Percentiles rank a stretch among this genome's conserved stretches.
Conservation (phyloP, 1,139 yeast species). For the Chernovozyma sophiae-reginae region DNA sequence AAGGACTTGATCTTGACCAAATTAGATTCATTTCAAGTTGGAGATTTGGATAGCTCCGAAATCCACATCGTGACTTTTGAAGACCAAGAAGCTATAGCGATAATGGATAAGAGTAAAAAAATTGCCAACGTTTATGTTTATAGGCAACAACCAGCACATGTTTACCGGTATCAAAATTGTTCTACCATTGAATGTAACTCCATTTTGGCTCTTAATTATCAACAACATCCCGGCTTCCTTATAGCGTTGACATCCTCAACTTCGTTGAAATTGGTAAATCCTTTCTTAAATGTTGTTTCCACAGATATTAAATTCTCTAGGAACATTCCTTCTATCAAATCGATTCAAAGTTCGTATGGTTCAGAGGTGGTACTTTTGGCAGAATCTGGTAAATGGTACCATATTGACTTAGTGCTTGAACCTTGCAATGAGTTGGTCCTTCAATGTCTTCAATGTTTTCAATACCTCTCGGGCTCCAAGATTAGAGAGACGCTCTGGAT, state of each 20-base stretch:
- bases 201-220: slow-evolving; percentile 34
- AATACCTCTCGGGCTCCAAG: slow-evolving; percentile 54
- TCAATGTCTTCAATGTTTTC: slow-evolving; percentile 46
- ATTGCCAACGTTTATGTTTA: slow-evolving; percentile 48
- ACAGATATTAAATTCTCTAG: slow-evolving; percentile 28
- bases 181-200: slow-evolving; percentile 37
- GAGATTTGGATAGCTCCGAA: slow-evolving; percentile 12
- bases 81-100: slow-evolving; percentile 54
- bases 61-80: slow-evolving; percentile 40
- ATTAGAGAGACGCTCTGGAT: slow-evolving; percentile 57
- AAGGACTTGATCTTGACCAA: slow-evolving; percentile 69
- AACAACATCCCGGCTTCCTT: slow-evolving; percentile 38
- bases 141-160: slow-evolving; percentile 29
- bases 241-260: slow-evolving; percentile 30
- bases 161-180: slow-evolving; percentile 31
- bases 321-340: slow-evolving; percentile 14
- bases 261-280: slow-evolving; percentile 51
- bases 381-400: slow-evolving; percentile 21
- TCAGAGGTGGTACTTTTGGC: slow-evolving; percentile 24
- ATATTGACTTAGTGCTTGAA: slow-evolving; percentile 34
- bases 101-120: slow-evolving; percentile 25
- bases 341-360: slow-evolving; percentile 27
- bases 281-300: slow-evolving; percentile 57
- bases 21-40: slow-evolving; percentile 43
- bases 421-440: slow-evolving; percentile 46